Base-by-base conservation (phyloP, 2,329 filamentous ascomycete genomes). In the Dothidotthia symphoricarpi region DNA sequence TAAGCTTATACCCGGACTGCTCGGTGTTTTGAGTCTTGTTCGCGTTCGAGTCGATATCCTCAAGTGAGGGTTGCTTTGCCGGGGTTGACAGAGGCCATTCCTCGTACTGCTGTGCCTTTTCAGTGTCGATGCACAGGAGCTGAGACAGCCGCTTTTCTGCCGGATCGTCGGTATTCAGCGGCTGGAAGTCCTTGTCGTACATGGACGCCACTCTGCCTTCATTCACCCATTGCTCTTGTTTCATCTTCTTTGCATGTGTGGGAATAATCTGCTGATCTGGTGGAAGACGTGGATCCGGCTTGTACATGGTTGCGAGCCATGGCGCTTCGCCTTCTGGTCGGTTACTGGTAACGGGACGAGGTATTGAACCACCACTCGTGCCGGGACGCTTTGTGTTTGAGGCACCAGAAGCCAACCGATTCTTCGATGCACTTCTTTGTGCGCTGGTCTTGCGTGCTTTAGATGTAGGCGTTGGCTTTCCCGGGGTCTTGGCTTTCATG, bases 261-360 rank as follows among this genome's bases (percentile, higher is more conserved):
- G 93, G 93, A 9, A 98, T 80, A 36, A 98, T 82, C 63, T 98
- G 93, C 66, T 98, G 87, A 46, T 98, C 93, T 0, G 89, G 93
- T 5, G 93, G 93, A 24, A 98, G 74, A 44, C 89, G 84, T 19
- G 93, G 93, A 62, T 98, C 93, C 0, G 93, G 93, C 60, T 94
- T 95, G 68, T 96, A 98, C 69, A 95, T 88, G 15, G 86, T 87
- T 30, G 93, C 80, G 69, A 97, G 80, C 93, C 93, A 98, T 34
- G 93, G 93, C 8, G 93, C 89, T 36, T 97, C 91, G 14, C 93
- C 93, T 72, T 97, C 93, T 1, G 90, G 90, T 28, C 83, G 80
- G 60, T 77, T 87, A 82, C 43, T 81, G 72, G 70, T 88, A 80
- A 66, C 75, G 62, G 56, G 75, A 66, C 59, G 66, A 55, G 63